Percentiles rank a stretch among this genome's conserved stretches.
phyloP scores from a whole-genome alignment of 768 basidiomycete genomes.

The Sistotremastrum suecicum region DNA sequence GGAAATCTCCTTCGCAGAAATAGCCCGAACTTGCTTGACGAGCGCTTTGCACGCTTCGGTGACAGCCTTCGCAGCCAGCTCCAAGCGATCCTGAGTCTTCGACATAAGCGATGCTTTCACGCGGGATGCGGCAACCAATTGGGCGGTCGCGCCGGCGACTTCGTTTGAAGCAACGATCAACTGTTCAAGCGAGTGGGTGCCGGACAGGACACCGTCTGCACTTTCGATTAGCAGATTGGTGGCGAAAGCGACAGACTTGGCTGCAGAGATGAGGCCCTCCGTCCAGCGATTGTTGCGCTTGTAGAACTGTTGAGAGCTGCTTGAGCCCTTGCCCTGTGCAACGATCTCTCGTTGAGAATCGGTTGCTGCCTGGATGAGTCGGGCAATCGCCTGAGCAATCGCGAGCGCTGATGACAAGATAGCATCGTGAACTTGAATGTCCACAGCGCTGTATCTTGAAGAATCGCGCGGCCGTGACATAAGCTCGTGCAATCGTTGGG shows the following conservation, averaged over 20 bases:
- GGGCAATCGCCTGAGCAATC: constrained; percentile 89
- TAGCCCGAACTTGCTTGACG: constrained; percentile 90
- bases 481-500: constrained; percentile 76
- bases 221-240: constrained; percentile 92
- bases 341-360: constrained; percentile 99
- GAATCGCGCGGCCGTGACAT: constrained; percentile 85
- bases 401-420: constrained; percentile 89
- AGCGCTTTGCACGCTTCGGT: constrained; percentile 95
- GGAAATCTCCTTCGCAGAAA: constrained; percentile 69
- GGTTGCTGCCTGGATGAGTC: constrained; percentile 91
- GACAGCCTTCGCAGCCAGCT: constrained; percentile 93
- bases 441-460: constrained; percentile 76
- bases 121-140: constrained; percentile 94
- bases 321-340: constrained; percentile 85
- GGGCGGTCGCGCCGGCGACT: constrained; percentile 92
- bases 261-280: constrained; percentile 95
- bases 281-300: constrained; percentile 99
- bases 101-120: constrained; percentile 99
- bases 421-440: constrained; percentile 95
- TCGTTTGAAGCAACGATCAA: constrained; percentile 99
- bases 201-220: constrained; percentile 93
- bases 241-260: constrained; percentile 94
- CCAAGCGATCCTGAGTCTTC: constrained; percentile 92
- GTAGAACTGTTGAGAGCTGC: constrained; percentile 92
- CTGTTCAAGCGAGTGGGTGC: constrained; percentile 94